These are phyloP conservation scores for Comarum palustre DNA, from an alignment of 306 rosid species.

Conservation along the genomic window DNA sequence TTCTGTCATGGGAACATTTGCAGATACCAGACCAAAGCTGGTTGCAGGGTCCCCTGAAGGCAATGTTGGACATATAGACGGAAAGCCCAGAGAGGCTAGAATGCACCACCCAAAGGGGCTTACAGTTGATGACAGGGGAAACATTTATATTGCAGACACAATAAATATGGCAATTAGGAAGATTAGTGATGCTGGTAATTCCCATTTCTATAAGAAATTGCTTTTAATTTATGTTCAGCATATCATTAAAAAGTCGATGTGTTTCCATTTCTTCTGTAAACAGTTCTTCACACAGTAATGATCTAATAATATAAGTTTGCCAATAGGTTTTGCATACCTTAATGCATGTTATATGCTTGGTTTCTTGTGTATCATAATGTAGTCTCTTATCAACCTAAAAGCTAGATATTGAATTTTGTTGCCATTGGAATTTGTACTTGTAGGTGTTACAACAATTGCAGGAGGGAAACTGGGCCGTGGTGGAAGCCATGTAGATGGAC, in stretches of 20 bases:
- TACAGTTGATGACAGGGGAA: conserved; percentile 87
- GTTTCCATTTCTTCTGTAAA: neutral
- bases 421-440: conserved; percentile 25
- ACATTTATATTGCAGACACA: conserved; percentile 84
- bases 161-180: conserved; percentile 87
- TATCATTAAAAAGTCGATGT: neutral
- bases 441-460: conserved; percentile 90
- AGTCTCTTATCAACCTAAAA: neutral
- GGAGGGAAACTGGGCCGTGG: conserved; percentile 82
- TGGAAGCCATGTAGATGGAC: conserved; percentile 83
- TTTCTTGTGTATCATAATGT: neutral
- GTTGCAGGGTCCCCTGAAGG: conserved; percentile 88
- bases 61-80: conserved; percentile 80
- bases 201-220: neutral
- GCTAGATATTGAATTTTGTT: conserved; percentile 8
- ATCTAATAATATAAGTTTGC: neutral
- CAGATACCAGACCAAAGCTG: conserved; percentile 85
- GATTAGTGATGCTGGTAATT: conserved; percentile 76
- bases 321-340: neutral
- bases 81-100: conserved; percentile 74
- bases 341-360: neutral
- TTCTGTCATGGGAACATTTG: conserved; percentile 31
- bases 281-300: neutral
- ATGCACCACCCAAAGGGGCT: conserved; percentile 88
- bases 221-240: conserved; percentile 5